These are phyloP conservation scores for Limonomyces culmigenus DNA, from an alignment of 1,284 basidiomycete species.

Conservation along the genomic window DNA sequence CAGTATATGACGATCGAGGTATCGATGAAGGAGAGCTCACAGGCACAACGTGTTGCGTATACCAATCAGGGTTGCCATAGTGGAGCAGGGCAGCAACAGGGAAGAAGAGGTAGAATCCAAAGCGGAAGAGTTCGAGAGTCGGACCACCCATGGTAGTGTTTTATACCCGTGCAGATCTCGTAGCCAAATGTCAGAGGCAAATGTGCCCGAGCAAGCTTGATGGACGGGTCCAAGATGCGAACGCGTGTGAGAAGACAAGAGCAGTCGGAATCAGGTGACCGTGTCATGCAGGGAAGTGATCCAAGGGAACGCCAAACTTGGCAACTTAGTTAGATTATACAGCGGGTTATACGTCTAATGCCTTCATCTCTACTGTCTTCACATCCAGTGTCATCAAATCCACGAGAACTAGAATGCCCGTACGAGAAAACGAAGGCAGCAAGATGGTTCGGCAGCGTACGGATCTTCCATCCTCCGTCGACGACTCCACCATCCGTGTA, in stretches of 20 bases:
- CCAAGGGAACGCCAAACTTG: no score
- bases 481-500: constrained; percentile 41
- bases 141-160: constrained; percentile 60
- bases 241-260: no score
- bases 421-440: constrained; percentile 66
- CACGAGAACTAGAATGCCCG: constrained; percentile 44
- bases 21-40: constrained; percentile 26
- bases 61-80: constrained; percentile 86
- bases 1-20: background rate
- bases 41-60: constrained; percentile 61
- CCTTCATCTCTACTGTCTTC: constrained; percentile 18
- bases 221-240: no score
- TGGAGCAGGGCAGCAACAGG: constrained; percentile 74
- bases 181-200: no score
- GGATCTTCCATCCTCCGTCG: constrained; percentile 5
- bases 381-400: constrained; percentile 39
- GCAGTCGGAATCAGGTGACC: no score
- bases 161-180: no score
- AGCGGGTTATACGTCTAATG: no score
- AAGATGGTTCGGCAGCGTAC: constrained; percentile 62
- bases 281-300: no score
- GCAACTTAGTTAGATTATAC: no score
- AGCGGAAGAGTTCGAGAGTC: constrained; percentile 81
- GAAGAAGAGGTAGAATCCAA: constrained; percentile 77
- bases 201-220: no score